A percentile compares a stretch with the other conserved stretches of the same genome.
phyloP scores from a whole-genome alignment of 2,329 filamentous ascomycete genomes.

The Coleophoma cylindrospora region DNA sequence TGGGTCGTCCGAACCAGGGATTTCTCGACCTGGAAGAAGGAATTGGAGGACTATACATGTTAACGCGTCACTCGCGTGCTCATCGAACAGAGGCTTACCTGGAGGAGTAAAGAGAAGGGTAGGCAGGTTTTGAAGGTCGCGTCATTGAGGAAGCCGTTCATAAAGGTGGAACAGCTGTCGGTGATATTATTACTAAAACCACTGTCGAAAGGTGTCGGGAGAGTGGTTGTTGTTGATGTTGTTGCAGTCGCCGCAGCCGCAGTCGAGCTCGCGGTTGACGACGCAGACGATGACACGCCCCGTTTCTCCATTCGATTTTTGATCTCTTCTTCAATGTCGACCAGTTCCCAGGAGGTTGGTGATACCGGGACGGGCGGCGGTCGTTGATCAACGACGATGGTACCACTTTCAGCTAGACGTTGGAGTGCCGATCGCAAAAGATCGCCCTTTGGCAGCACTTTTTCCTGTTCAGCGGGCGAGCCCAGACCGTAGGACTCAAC shows the following conservation, averaged over 20 bases:
- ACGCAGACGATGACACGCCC: conserved; percentile 1
- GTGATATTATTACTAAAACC: conserved; percentile 59
- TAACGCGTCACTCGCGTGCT: background rate
- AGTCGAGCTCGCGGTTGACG: conserved; percentile 1
- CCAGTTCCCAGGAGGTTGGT: conserved; percentile 3
- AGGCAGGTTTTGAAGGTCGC: conserved; percentile 52
- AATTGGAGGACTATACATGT: conserved; percentile 63
- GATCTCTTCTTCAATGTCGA: conserved; percentile 5
- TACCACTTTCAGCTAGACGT: conserved; percentile 21
- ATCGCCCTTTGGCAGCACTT: conserved; percentile 1
- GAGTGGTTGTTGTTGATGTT: conserved; percentile 28
- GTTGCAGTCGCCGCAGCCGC: conserved; percentile 7
- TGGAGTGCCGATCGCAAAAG: conserved; percentile 17
- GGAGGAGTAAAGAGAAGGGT: conserved; percentile 78
- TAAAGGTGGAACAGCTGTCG: conserved; percentile 20
- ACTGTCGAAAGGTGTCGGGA: conserved; percentile 65
- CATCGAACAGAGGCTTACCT: conserved; percentile 44
- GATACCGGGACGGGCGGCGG: conserved; percentile 10
- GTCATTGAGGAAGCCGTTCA: conserved; percentile 22
- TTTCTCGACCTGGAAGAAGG: conserved; percentile 76
- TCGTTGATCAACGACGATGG: conserved; percentile 23
- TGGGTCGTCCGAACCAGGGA: conserved; percentile 68
- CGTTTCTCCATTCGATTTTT: background rate
- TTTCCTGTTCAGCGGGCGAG: background rate
- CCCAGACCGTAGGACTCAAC: conserved; percentile 1